Base-by-base conservation (phyloP, 1,284 basidiomycete species). In the Ceratobasidium sp. region DNA sequence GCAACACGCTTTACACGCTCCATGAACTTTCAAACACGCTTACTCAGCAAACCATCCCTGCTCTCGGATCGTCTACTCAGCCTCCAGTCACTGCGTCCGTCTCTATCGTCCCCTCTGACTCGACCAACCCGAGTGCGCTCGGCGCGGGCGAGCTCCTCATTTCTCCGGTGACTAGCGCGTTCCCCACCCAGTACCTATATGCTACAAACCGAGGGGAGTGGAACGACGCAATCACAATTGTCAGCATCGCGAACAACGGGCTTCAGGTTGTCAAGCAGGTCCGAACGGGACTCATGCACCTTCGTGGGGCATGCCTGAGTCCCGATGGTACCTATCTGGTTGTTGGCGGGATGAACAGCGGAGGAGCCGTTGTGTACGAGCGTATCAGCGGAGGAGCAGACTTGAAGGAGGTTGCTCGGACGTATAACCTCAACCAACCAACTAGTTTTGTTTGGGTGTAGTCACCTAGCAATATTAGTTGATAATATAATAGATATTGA, bases 21-120 rank as follows among this genome's bases (percentile, higher is more conserved):
- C 91, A 93, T 84, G 92, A 93, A 82, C 84, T 91, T 17, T 81
- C 89, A 23, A 92, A 90, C 38, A 91, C 91, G 0, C 84, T 93
- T 46, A 89, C 90, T 26, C 87, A 91, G 42, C 92, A 93, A 80
- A 82, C 83, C 3, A 87, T 93, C 71, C 92, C 92, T 17, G n/a
- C 78, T 2, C 71, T 78, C n/a, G 56, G 57, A 38, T 78, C 80
- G 28, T 67, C 65, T 9, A 56, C 61, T 13, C 46, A 64, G 17
- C 65, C 81, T n/a, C 46, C 75, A 38, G 64, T 79, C n/a, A 85
- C 91, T 78, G 87, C 89, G 1, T 88, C 85, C 61, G 86, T 88
- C 42, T 90, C 90, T 26, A 91, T 90, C 82, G 81, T 90, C 13
- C 90, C 92, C 2, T 83, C 87, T 0, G 85, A 88, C 80, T 77